Evolutionary conservation across 2,329 filamentous ascomycete species (phyloP), one percentile per base, ranked within the genome.

Genomic region (Acrocalymma vagum): DNA sequence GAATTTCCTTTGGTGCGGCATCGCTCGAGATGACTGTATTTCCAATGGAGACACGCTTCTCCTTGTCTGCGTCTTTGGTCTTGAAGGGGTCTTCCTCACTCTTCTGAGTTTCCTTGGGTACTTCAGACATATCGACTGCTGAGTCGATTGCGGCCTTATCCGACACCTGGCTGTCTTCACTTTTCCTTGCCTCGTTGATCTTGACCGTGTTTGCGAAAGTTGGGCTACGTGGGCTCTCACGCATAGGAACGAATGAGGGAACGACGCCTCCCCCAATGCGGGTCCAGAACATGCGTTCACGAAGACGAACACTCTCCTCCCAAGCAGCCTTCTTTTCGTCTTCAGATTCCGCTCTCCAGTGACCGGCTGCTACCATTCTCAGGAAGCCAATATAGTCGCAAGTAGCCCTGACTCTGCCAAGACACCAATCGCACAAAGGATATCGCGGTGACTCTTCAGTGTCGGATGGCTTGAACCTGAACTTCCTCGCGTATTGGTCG

Each of bases 251-350:
- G 34, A 76, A 75, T 9, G 81, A 76, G 1, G 93, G 94, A 9
- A 97, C 74, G 2, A 99, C 90, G 10, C 94, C 94, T 18, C 92
- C 94, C 17, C 93, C 93, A 36, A 99, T 84, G 39, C 94, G 83
- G 34, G 89, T 84, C 94, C 94, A 99, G 67, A 99, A 99, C 88
- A 99, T 96, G 56, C 93, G 86, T 68, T 99, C 94, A 34, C 94
- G 81, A 31, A 97, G 72, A 20, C 87, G 83, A 9, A 96, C 88
- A 42, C 90, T 90, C 74, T 99, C 94, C 65, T 97, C 93, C 94
- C 94, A 99, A 0, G 91, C 90, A 18, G 84, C 83, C 62, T 88
- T 90, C 70, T 95, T 90, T 22, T 91, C 88, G 33, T 94, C 90
- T 25, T 87, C 83, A 41, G 88, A 88, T 30, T 92, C 88, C 9